Base-by-base conservation (phyloP, 2,329 filamentous ascomycete species). In the Aspergillus texensis region DNA sequence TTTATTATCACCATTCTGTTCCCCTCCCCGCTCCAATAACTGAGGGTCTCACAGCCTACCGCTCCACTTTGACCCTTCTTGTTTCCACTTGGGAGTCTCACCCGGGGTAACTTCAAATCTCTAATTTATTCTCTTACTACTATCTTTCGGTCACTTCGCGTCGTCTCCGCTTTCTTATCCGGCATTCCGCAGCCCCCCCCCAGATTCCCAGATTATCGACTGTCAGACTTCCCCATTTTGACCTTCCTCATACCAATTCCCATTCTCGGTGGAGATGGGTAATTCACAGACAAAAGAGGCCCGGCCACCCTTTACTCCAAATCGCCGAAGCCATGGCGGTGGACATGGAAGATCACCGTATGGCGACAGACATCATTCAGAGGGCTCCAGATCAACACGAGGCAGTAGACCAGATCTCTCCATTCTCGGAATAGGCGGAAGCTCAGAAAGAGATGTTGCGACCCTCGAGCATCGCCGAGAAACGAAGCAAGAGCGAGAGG, bases 401-500 rank as follows among this genome's bases (percentile, higher is more conserved):
- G 80, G 82, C 34, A 88, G 84, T 77, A 78, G 86, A 61, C 84
- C 83, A 48, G 86, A 89, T 68, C 79, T 89, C 39, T 85, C 85
- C 1, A 84, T 89, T 66, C 81, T 89, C 36, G 84, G 85, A 61
- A 79, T 89, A 11, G 82, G 82, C 46, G 77, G 80, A 60, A 78
- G 73, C 68, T 71, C 77, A 67, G 82, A 86, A 64, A 78, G 83
- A 70, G 84, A 86, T 67, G 75, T 78, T n/a, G 74, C 80, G 14
- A 75, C 80, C 8, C 75, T 84, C 3, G 86, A 89, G 70, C 80
- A 84, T 48, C 89, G 93, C 62, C 87, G 92, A 63, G 94, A 98
- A 80, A 97, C 93, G 9, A 94, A 90, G 74, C 92, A 94, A 70
- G 95, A 98, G 79, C 87, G 93, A 48, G 95, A 99, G 76, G 93